Percentiles rank a stretch among this genome's conserved stretches.
These are phyloP conservation scores for Phytopythium montanum DNA, from an alignment of 352 stramenopile genomes.

Conservation along the genomic window DNA sequence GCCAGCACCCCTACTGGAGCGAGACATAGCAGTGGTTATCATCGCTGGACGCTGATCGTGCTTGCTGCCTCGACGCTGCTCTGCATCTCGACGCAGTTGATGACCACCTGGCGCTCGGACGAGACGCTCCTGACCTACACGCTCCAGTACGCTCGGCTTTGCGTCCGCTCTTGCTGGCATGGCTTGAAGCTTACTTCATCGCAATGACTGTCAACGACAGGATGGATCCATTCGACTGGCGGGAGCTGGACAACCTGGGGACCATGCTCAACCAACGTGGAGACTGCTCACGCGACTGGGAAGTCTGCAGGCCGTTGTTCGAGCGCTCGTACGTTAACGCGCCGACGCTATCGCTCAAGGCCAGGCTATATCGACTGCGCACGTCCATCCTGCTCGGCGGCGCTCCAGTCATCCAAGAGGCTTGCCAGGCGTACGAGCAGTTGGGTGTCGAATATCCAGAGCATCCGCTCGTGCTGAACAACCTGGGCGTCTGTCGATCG, in stretches of 20 bases:
- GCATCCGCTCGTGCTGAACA: conserved; percentile 2
- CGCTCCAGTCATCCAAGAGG: background rate
- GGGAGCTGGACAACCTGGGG: conserved; percentile 32
- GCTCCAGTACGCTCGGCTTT: conserved; percentile 17
- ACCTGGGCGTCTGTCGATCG: background rate
- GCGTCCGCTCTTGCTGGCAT: background rate
- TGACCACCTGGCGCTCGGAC: conserved; percentile 34
- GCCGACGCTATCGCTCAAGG: conserved; percentile 22
- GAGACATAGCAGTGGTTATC: background rate
- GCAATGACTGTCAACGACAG: conserved; percentile 11
- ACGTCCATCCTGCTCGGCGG: conserved; percentile 12
- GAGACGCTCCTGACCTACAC: conserved; percentile 28
- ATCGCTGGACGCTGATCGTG: conserved; percentile 3
- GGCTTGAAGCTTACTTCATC: background rate
- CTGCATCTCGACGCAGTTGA: conserved; percentile 19
- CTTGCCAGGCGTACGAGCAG: conserved; percentile 17
- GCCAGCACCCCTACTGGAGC: background rate
- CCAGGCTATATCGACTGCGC: conserved; percentile 21
- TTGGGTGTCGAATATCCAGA: background rate
- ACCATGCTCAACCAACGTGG: conserved; percentile 8
- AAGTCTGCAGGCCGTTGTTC: conserved; percentile 15
- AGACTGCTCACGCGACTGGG: conserved; percentile 8
- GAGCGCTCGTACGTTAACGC: conserved; percentile 22
- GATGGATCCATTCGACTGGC: conserved; percentile 52
- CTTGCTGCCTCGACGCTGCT: conserved; percentile 15